Conservation (phyloP, 2,329 filamentous ascomycete genomes). For the Diaporthe sp. region DNA sequence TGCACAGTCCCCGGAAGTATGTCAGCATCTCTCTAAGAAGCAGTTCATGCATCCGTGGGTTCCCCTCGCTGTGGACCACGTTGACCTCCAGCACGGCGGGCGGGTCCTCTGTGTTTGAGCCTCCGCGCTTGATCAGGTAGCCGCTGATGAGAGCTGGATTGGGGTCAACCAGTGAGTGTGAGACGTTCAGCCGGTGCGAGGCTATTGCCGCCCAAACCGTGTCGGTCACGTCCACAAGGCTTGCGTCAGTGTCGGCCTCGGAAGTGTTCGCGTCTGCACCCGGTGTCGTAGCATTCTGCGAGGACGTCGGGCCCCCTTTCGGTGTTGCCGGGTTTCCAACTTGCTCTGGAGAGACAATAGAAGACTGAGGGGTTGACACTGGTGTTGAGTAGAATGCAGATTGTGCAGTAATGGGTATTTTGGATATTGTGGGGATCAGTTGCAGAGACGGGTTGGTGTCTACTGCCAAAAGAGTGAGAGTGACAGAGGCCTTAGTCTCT, state of each 20-base stretch:
- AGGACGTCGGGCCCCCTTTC: constrained; percentile 52
- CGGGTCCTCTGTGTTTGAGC: constrained; percentile 67
- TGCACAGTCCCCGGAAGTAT: constrained; percentile 77
- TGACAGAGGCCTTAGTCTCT: constrained; percentile 65
- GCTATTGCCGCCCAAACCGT: constrained; percentile 83
- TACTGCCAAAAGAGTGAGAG: constrained; percentile 72
- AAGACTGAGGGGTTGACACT: constrained; percentile 75
- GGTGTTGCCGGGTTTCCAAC: constrained; percentile 65
- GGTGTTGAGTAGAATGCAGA: constrained; percentile 71
- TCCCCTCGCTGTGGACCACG: constrained; percentile 69
- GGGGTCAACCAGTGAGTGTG: constrained; percentile 66
- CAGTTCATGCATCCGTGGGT: constrained; percentile 70
- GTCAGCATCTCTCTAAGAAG: constrained; percentile 78
- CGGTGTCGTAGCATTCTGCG: constrained; percentile 60
- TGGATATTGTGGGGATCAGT: constrained; percentile 69
- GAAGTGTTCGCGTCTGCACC: constrained; percentile 59
- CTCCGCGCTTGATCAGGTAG: constrained; percentile 75
- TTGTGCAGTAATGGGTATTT: constrained; percentile 60
- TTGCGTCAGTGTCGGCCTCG: constrained; percentile 68
- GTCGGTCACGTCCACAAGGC: constrained; percentile 79
- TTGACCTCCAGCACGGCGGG: constrained; percentile 75
- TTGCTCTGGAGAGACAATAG: constrained; percentile 73
- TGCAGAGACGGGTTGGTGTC: constrained; percentile 76
- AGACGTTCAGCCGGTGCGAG: constrained; percentile 74
- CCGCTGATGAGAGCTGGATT: constrained; percentile 73